Evolutionary conservation across 371 early-diverging fungal species (phyloP), one percentile per base, ranked within the genome.

Genomic region (Mucor plumbeus): DNA sequence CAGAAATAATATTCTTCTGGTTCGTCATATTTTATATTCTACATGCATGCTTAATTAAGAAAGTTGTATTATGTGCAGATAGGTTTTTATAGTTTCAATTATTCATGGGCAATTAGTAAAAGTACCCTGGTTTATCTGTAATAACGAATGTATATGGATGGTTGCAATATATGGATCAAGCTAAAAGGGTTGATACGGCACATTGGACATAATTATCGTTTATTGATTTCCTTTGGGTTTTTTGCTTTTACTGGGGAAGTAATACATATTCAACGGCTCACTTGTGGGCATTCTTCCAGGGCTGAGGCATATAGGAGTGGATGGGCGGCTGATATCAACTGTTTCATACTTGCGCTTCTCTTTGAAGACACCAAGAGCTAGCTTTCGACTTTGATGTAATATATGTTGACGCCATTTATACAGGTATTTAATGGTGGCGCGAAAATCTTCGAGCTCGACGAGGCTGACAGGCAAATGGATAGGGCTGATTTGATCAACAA

Each of bases 271-370:
- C 10, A 63, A 58, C 41, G 68, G 68, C 59, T 63, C 54, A 0
- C 41, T 48, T 40, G 53, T 11, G 50, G 59, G 62, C 58, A 50
- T 41, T 68, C 68, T 68, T 68, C 60, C 58, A 57, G 68, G 48
- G 50, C 50, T 63, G 63, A 57, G 68, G 68, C 53, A 68, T 63
- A 63, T 58, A 50, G 41, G 59, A 41, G 68, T 63, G 10, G 59
- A 63, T 68, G 43, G 68, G 50, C 41, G 63, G 43, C 59, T 58
- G 19, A 68, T 40, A 1, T 58, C 63, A 62, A 63, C 40, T 63
- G 63, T 63, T 50, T 68, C 63, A 33, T 67, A 67, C 50, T 67
- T 67, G 21, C 68, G 58, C 58, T 67, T 67, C 58, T 62, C 62
- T 62, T 62, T 67, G 40, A 67, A 62, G 68, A 62, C 63, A 48